Base-by-base conservation (phyloP, 805 yeast species). In the Huiozyma sinensis region DNA sequence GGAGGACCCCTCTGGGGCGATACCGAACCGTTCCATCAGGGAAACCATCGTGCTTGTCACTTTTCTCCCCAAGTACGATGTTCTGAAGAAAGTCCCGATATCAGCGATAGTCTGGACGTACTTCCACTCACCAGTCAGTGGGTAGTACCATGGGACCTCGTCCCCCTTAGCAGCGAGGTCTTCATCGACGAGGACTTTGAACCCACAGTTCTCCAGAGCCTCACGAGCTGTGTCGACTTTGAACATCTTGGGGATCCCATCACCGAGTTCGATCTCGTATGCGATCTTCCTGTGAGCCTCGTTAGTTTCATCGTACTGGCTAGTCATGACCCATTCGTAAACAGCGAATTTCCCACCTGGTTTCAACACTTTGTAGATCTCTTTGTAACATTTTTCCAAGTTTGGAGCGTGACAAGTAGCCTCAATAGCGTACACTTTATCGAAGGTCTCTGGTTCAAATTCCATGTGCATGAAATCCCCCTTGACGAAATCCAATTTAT, bases 401-500 rank as follows among this genome's bases (percentile, higher is more conserved):
- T 78, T 82, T 47, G 98, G 98, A 11, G 98, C 97, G 63, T 90
- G 98, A 46, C 88, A 95, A 32, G 98, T 90, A 47, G 98, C 98
- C 73, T 90, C 98, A 60, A 90, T 90, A 50, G 98, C 97, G 60
- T 90, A 90, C 39, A 92, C 97, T 38, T 95, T 95, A 66, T 90
- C 98, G 59, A 92, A 90, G 30, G 92, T 65, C 59, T 81, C 82
- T 52, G 83, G 83, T 66, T 82, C 86, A 57, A 92, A 92, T 57
- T 90, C 97, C 96, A 90, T 86, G 67, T 90, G 92, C 98, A 90
- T 92, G 73, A 90, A 90, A 68, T 90, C 98, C 58, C 98, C 98
- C 71, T 90, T 90, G 55, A 88, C 95, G 58, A 84, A 85, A 28
- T 79, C 72, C 61, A 90, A 72, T 70, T 87, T 81, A 62, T 84